phyloP scores from a whole-genome alignment of 345 rosid species.

The Erucastrum elatum region DNA sequence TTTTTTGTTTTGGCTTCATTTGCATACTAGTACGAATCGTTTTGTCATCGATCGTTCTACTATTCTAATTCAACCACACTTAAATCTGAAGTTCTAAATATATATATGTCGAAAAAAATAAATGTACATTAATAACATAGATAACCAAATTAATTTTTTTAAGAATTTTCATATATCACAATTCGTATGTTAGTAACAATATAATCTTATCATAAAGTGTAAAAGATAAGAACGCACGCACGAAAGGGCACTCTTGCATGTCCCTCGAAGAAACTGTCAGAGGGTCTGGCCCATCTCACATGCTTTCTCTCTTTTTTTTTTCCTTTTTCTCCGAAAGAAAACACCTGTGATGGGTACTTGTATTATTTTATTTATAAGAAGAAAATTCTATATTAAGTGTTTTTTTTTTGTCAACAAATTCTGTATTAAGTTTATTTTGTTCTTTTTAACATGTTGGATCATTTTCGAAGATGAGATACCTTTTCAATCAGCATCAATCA shows the following conservation, averaged over 20 bases:
- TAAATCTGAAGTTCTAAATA: no score
- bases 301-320: conserved; percentile 1
- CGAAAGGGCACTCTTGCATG: conserved; percentile 37
- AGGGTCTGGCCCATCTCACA: conserved; percentile 44
- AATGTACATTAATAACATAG: no score
- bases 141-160: no score
- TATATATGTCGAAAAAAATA: no score
- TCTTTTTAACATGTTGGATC: background rate
- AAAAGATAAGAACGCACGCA: background rate
- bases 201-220: background rate
- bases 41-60: no score
- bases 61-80: no score
- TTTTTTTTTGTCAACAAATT: no score
- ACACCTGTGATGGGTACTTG: background rate
- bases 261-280: conserved; percentile 41
- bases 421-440: background rate
- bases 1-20: no score
- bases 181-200: background rate
- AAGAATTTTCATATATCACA: no score
- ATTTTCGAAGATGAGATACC: conserved; percentile 7
- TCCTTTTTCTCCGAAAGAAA: background rate
- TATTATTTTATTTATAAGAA: background rate
- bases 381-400: background rate
- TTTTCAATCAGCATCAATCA: conserved; percentile 37
- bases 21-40: no score